Evolutionary conservation across 2,329 filamentous ascomycete species (phyloP).

Genomic region (Passalora sequoiae): DNA sequence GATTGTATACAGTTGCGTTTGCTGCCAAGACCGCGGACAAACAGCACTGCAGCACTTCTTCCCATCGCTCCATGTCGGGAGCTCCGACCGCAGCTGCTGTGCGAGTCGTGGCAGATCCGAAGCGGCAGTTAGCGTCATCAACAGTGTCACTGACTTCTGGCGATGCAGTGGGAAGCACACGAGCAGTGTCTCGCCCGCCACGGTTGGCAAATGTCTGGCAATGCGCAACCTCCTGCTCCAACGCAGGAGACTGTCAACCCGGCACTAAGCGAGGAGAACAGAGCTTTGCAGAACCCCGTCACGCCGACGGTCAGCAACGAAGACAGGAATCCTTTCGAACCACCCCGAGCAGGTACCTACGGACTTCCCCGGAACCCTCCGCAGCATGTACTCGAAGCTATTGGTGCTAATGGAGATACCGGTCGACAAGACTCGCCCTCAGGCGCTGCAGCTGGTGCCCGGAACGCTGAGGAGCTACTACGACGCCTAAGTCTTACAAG

Average conservation of each 20-base stretch:
- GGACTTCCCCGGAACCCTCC: constrained; percentile 14
- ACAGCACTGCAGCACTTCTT: background rate
- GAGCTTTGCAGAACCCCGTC: constrained; percentile 19
- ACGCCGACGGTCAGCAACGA: constrained; percentile 25
- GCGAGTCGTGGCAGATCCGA: constrained; percentile 1
- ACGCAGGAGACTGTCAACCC: constrained; percentile 19
- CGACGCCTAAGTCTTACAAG: constrained; percentile 48
- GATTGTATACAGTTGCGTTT: background rate
- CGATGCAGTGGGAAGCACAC: constrained; percentile 15
- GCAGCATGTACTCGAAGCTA: constrained; percentile 20
- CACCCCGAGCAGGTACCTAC: background rate
- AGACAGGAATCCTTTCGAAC: constrained; percentile 14
- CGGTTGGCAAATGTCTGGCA: constrained; percentile 21
- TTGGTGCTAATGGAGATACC: constrained; percentile 19
- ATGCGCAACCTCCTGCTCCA: constrained; percentile 15
- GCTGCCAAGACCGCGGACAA: constrained; percentile 1
- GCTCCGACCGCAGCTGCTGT: background rate
- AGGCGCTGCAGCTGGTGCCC: constrained; percentile 42
- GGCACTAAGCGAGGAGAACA: constrained; percentile 16
- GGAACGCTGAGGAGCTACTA: constrained; percentile 47
- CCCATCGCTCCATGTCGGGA: background rate
- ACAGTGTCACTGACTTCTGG: constrained; percentile 11
- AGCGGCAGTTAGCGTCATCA: constrained; percentile 1
- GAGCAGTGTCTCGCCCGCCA: constrained; percentile 14
- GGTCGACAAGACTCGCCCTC: constrained; percentile 31